These are phyloP conservation scores for Orbilia oligospora DNA, from an alignment of 2,329 filamentous ascomycete genomes.

Conservation along the genomic window DNA sequence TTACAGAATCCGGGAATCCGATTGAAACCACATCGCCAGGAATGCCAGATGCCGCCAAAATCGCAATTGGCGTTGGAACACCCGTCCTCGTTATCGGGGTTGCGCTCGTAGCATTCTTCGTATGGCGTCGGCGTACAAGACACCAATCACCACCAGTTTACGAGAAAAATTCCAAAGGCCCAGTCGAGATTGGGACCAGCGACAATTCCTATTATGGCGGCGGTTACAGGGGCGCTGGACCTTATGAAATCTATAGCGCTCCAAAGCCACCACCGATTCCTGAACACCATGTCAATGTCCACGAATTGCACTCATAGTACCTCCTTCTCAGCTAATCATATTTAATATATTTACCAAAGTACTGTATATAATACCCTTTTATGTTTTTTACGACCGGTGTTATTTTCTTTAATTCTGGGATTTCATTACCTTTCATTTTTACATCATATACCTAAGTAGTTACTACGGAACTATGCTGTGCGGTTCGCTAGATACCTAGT, in stretches of 20 bases:
- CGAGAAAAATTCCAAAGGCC: conserved; percentile 18
- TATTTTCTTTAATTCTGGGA: background rate
- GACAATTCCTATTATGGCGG: conserved; percentile 1
- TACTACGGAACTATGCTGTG: background rate
- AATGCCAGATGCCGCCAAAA: conserved; percentile 3
- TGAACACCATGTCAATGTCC: conserved; percentile 7
- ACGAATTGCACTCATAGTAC: background rate
- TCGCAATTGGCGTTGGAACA: conserved; percentile 8
- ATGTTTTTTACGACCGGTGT: conserved; percentile 5
- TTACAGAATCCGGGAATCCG: background rate
- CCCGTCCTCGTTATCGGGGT: conserved; percentile 62
- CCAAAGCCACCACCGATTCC: background rate
- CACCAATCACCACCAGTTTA: conserved; percentile 2
- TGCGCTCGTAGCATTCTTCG: background rate
- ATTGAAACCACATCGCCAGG: background rate
- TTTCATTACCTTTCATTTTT: background rate
- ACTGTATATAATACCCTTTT: background rate
- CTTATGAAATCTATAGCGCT: background rate
- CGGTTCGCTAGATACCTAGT: background rate
- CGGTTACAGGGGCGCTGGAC: background rate
- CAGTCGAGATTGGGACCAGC: conserved; percentile 23
- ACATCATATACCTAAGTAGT: background rate
- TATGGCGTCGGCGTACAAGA: background rate
- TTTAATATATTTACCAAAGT: background rate
- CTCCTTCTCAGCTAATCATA: background rate